These are phyloP conservation scores for Saccharomycopsis fibuligera DNA, from an alignment of 805 yeast genomes.

Conservation along the genomic window DNA sequence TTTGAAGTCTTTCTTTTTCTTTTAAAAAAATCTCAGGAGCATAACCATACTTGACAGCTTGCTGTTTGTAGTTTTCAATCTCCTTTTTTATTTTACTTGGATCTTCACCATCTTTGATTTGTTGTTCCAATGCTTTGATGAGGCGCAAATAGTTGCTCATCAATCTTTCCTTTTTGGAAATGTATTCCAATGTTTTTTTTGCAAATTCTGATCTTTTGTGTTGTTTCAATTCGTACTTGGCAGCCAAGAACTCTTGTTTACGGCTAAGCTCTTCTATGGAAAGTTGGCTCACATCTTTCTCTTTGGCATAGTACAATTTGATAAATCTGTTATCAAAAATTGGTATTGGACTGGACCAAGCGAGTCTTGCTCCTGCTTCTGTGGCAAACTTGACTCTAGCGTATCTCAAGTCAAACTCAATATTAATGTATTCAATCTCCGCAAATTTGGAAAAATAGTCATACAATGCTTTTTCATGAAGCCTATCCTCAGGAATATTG, in stretches of 20 bases:
- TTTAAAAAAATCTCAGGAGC: neutral
- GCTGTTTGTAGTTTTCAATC: neutral
- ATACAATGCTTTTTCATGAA: constrained; percentile 30
- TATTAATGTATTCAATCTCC: constrained; percentile 26
- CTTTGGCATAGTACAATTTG: constrained; percentile 37
- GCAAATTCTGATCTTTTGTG: constrained; percentile 5
- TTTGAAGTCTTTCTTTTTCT: neutral
- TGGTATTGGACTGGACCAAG: constrained; percentile 39
- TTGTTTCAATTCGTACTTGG: neutral
- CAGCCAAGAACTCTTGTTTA: neutral
- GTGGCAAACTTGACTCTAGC: constrained; percentile 36
- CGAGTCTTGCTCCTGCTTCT: constrained; percentile 35
- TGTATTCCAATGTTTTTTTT: constrained; percentile 18
- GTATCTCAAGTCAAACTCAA: constrained; percentile 26
- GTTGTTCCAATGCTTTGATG: neutral
- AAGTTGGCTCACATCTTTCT: constrained; percentile 1
- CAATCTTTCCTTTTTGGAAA: constrained; percentile 17
- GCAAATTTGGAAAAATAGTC: constrained; percentile 39
- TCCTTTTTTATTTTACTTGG: neutral
- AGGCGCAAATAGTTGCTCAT: constrained; percentile 18
- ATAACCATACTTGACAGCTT: constrained; percentile 2
- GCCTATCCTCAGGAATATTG: constrained; percentile 37
- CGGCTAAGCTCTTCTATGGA: neutral
- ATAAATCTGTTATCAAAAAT: constrained; percentile 44
- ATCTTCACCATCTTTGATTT: neutral